A percentile compares a stretch with the other conserved stretches of the same genome.
These are phyloP conservation scores for Boletus reticuloceps DNA, from an alignment of 768 basidiomycete species.

Conservation along the genomic window DNA sequence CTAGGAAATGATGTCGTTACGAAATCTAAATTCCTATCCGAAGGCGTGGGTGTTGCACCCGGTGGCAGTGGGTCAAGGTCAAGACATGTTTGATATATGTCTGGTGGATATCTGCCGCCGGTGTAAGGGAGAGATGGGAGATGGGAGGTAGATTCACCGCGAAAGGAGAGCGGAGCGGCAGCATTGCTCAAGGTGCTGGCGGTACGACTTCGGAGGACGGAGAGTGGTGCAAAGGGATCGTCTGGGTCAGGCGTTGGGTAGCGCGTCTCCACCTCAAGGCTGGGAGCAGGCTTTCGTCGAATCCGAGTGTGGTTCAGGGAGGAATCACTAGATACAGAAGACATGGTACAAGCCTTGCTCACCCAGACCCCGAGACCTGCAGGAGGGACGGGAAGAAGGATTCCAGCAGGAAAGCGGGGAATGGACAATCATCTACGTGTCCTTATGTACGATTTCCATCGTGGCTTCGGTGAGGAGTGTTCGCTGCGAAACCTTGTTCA, in stretches of 20 bases:
- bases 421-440: conserved; percentile 6
- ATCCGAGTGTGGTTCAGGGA: conserved; percentile 25
- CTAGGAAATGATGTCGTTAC: conserved; percentile 22
- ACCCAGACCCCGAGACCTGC: conserved; percentile 13
- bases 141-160: conserved; percentile 29
- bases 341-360: conserved; percentile 28
- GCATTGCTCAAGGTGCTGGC: conserved; percentile 38
- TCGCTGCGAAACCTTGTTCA: conserved; percentile 18
- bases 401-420: conserved; percentile 18
- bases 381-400: conserved; percentile 9
- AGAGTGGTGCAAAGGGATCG: conserved; percentile 71
- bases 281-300: conserved; percentile 56
- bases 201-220: conserved; percentile 59
- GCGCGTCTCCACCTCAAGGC: conserved; percentile 46
- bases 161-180: conserved; percentile 29
- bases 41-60: conserved; percentile 7
- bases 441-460: conserved; percentile 34
- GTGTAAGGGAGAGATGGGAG: conserved; percentile 32
- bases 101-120: conserved; percentile 32
- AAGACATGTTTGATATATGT: conserved; percentile 29
- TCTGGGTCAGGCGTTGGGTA: conserved; percentile 67
- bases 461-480: conserved; percentile 35
- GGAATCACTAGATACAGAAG: conserved; percentile 26
- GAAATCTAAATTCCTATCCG: conserved; percentile 1
- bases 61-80: conserved; percentile 10